Evolutionary conservation across 768 basidiomycete genomes (phyloP), one percentile per base, ranked within the genome.

Genomic region (Mycena epipterygia): DNA sequence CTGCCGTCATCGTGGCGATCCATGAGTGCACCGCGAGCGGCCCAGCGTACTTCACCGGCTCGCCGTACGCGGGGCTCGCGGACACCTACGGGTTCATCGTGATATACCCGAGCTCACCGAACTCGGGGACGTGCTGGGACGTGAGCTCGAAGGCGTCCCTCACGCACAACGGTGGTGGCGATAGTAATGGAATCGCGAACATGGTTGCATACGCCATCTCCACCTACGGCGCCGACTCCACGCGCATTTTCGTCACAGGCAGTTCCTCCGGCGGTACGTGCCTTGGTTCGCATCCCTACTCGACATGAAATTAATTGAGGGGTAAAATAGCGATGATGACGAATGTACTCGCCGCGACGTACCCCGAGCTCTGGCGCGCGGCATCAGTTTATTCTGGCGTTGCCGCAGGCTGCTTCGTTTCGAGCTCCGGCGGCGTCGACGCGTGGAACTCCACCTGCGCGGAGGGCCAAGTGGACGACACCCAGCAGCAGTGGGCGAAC

Each of bases 381-480:
- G 87, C 85, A 29, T 70, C 84, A 33, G 84, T 82, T 23, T 86
- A 84, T 76, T 85, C 88, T 42, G 88, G 89, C 57, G 88, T 89
- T 41, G 83, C 88, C 14, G 88, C 84, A 68, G 88, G 82, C 9
- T 89, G 89, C 80, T 89, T 89, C 77, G 25, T 72, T 14, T 67
- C 71, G 39, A 55, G 12, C 61, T 46, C 35, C 16, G 84, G 82
- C 29, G 86, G 85, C 6, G 71, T 87, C 16, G 79, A 81, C 61
- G 73, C 81, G 49, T 89, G 88, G 88, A 88, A 87, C 76, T 80
- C n/a, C n/a, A n/a, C n/a, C n/a, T n/a, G n/a, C n/a, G n/a, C n/a
- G n/a, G n/a, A n/a, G n/a, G n/a, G n/a, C 72, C 29, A n/a, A n/a
- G n/a, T n/a, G 21, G 87, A 81, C 44, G 80, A 83, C 74, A 88